phyloP scores from a whole-genome alignment of 495 filamentous ascomycete species.

The Lichenothelia convexa region DNA sequence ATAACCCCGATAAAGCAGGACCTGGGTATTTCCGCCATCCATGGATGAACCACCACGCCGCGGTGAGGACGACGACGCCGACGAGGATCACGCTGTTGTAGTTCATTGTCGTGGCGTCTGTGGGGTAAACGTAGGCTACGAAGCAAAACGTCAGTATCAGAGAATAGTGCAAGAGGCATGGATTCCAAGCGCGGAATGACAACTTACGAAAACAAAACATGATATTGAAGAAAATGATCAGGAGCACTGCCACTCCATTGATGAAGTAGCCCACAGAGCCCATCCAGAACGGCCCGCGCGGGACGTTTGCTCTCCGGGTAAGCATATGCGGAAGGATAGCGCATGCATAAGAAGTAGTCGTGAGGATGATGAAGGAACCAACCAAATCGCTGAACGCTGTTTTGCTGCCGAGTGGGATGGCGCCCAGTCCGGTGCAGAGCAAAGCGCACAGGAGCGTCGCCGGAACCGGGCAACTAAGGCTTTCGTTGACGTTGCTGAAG shows the following conservation, averaged over 20 bases:
- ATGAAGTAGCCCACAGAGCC: conserved; percentile 36
- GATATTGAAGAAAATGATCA: conserved; percentile 50
- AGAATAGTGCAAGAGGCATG: too few relatives aligned
- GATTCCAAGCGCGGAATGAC: too few relatives aligned
- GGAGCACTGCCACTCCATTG: conserved; percentile 38
- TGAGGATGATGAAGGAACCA: conserved; percentile 56
- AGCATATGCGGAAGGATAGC: conserved; percentile 60
- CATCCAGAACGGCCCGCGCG: conserved; percentile 53
- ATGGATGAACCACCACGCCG: conserved; percentile 47
- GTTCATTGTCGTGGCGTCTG: conserved; percentile 13
- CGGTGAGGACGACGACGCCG: conserved; percentile 22
- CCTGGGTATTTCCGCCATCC: conserved; percentile 37
- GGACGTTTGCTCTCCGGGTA: conserved; percentile 42
- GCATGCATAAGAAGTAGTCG: conserved; percentile 52
- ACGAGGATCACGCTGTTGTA: conserved; percentile 25
- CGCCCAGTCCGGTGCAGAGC: conserved; percentile 47
- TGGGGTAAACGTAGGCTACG: too few relatives aligned
- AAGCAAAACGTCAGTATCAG: too few relatives aligned
- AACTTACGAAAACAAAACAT: conserved; percentile 71
- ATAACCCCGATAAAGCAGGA: conserved; percentile 33
- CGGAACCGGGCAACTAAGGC: conserved; percentile 44
- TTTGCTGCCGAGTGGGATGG: conserved; percentile 51
- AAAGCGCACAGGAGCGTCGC: conserved; percentile 45
- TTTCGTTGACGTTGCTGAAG: conserved; percentile 30
- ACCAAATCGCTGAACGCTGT: conserved; percentile 65